A percentile compares a stretch with the other conserved stretches of the same genome.
These are phyloP conservation scores for Vaccinium macrocarpon DNA, from an alignment of 148 eudicot genomes.

Conservation along the genomic window DNA sequence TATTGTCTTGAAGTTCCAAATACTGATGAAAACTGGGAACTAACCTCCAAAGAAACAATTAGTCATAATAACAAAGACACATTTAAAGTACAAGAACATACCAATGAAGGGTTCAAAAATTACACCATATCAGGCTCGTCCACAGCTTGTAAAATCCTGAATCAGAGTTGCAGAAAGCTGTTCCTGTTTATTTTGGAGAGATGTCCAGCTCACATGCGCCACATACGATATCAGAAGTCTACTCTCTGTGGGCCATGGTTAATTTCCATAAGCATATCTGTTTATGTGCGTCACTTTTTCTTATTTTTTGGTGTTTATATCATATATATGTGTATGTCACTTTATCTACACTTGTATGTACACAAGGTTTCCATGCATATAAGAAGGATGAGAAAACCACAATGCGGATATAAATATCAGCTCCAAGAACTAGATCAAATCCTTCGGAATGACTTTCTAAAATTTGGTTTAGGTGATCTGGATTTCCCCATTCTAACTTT, in stretches of 20 bases:
- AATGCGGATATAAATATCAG: slow-evolving; percentile 92
- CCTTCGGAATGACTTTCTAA: slow-evolving; percentile 56
- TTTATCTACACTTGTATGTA: not conserved
- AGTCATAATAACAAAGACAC: not conserved
- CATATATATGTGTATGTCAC: not conserved
- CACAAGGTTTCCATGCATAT: not conserved
- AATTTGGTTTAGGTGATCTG: slow-evolving; percentile 54
- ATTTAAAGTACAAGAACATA: not conserved
- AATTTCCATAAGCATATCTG: not conserved
- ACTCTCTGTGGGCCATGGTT: not conserved
- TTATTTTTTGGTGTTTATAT: too few species aligned
- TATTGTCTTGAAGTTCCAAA: not conserved
- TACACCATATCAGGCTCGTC: not conserved
- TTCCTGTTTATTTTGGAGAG: not conserved
- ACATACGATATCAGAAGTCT: not conserved
- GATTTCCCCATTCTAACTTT: slow-evolving; percentile 88
- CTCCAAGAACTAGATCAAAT: slow-evolving; percentile 92
- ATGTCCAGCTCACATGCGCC: not conserved
- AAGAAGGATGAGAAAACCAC: not conserved
- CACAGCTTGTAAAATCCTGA: not conserved
- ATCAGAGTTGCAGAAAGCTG: not conserved
- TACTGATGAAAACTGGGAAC: not conserved
- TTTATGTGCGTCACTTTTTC: too few species aligned
- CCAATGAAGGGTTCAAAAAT: not conserved
- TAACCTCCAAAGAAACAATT: not conserved